These are phyloP conservation scores for Calonectria naviculata DNA, from an alignment of 2,329 filamentous ascomycete genomes.

Conservation along the genomic window DNA sequence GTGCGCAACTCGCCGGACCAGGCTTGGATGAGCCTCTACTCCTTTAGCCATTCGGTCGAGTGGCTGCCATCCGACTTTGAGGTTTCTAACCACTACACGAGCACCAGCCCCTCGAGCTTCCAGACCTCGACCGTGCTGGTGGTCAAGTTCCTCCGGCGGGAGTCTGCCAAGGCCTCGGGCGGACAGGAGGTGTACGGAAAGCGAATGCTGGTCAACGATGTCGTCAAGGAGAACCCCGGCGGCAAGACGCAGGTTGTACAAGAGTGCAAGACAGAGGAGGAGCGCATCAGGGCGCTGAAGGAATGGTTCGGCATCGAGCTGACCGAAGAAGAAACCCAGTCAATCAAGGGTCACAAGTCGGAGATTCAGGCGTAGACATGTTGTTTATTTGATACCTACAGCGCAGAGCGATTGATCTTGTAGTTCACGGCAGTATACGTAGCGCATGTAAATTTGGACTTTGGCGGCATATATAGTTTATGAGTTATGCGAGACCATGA, in stretches of 20 bases:
- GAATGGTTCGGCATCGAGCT: slow-evolving; percentile 65
- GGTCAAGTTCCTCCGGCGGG: slow-evolving; percentile 62
- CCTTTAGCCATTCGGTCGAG: slow-evolving; percentile 71
- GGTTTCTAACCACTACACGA: slow-evolving; percentile 68
- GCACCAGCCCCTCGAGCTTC: slow-evolving; percentile 58
- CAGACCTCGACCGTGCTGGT: slow-evolving; percentile 67
- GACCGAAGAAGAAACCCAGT: slow-evolving; percentile 59
- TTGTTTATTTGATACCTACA: background rate
- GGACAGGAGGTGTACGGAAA: slow-evolving; percentile 62
- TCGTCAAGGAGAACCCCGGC: slow-evolving; percentile 64
- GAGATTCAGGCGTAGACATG: slow-evolving; percentile 50
- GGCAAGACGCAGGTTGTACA: slow-evolving; percentile 61
- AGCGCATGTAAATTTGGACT: background rate
- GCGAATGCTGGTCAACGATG: slow-evolving; percentile 60
- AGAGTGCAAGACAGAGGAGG: slow-evolving; percentile 60
- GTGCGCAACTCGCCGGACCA: slow-evolving; percentile 60
- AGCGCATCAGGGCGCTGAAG: slow-evolving; percentile 62
- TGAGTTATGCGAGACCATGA: background rate
- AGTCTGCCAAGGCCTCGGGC: slow-evolving; percentile 52
- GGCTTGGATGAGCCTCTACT: slow-evolving; percentile 70
- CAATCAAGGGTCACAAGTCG: slow-evolving; percentile 61
- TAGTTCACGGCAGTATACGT: background rate
- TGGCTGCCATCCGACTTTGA: slow-evolving; percentile 71
- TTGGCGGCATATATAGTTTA: background rate
- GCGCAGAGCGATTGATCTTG: background rate